A percentile compares a stretch with the other conserved stretches of the same genome.
These are phyloP conservation scores for Pisolithus marmoratus DNA, from an alignment of 768 basidiomycete species.

Conservation along the genomic window DNA sequence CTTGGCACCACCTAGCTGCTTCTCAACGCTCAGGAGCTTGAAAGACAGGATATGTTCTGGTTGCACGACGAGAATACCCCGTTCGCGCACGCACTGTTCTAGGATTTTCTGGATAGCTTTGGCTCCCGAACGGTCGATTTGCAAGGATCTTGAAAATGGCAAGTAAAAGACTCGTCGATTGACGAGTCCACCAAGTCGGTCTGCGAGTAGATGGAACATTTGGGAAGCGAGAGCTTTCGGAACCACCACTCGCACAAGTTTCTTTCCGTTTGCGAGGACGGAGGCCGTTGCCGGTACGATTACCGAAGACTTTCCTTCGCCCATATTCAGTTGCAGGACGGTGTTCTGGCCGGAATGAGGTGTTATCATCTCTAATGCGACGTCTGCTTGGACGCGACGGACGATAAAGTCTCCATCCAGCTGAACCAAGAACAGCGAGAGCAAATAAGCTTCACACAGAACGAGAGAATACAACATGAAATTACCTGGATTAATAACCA, in stretches of 20 bases:
- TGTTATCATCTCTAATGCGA: conserved; percentile 43
- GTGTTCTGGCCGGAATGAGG: conserved; percentile 34
- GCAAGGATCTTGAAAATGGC: conserved; percentile 43
- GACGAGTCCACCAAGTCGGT: conserved; percentile 37
- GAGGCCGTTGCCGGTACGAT: conserved; percentile 41
- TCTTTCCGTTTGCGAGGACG: conserved; percentile 37
- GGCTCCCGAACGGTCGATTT: conserved; percentile 13
- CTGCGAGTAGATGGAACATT: conserved; percentile 45
- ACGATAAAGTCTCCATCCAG: conserved; percentile 40
- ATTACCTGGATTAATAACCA: conserved; percentile 44
- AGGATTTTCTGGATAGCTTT: conserved; percentile 28
- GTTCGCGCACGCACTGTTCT: conserved; percentile 31
- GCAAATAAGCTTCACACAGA: neutral
- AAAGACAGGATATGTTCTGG: conserved; percentile 53
- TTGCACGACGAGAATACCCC: conserved; percentile 44
- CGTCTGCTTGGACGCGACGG: conserved; percentile 36
- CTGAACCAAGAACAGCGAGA: conserved; percentile 15
- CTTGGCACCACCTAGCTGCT: conserved; percentile 9
- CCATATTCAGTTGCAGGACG: conserved; percentile 50
- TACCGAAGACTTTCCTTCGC: conserved; percentile 48
- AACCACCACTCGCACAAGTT: conserved; percentile 43
- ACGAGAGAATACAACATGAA: neutral
- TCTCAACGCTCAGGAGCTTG: conserved; percentile 41
- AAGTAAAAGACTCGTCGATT: conserved; percentile 45
- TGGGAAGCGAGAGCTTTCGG: conserved; percentile 42